These are phyloP conservation scores for Rhodotorula sphaerocarpa DNA, from an alignment of 768 basidiomycete genomes.

Conservation along the genomic window DNA sequence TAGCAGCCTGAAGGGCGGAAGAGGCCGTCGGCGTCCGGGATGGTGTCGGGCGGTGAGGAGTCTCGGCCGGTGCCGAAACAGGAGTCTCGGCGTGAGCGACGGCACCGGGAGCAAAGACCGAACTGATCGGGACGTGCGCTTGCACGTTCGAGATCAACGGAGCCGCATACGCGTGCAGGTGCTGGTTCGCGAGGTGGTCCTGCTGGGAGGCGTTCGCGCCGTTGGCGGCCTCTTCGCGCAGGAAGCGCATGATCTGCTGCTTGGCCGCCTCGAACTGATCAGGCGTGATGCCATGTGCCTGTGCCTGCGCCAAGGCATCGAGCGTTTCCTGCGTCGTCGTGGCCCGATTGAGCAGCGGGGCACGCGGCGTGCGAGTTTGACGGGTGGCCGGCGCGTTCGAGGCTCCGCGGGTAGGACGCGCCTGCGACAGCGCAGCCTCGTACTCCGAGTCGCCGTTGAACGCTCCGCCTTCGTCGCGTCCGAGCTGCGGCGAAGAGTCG, in stretches of 20 bases:
- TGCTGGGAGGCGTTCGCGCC: not conserved
- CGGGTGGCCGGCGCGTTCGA: not conserved
- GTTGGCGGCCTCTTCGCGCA: not conserved
- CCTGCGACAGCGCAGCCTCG: not conserved
- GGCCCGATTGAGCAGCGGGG: not conserved
- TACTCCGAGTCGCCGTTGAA: not conserved
- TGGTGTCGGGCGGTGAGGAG: not conserved
- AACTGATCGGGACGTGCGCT: too few species aligned
- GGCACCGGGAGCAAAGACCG: too few species aligned
- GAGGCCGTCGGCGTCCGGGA: not conserved
- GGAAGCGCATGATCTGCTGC: slow-evolving; percentile 18
- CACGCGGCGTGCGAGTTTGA: not conserved
- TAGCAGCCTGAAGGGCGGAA: slow-evolving; percentile 12
- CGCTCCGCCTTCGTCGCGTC: not conserved
- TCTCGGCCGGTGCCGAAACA: too few species aligned
- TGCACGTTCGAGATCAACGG: too few species aligned
- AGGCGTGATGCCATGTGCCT: slow-evolving; percentile 15
- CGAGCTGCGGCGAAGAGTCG: slow-evolving; percentile 19
- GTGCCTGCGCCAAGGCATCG: slow-evolving; percentile 5
- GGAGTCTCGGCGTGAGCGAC: too few species aligned
- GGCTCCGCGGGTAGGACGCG: not conserved
- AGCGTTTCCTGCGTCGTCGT: not conserved
- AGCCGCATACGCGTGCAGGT: not conserved
- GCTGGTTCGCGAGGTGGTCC: not conserved
- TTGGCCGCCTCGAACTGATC: slow-evolving; percentile 27